Evolutionary conservation across 2,329 filamentous ascomycete species (phyloP), one percentile per base, ranked within the genome.

Genomic region (Penicillium sclerotiorum): DNA sequence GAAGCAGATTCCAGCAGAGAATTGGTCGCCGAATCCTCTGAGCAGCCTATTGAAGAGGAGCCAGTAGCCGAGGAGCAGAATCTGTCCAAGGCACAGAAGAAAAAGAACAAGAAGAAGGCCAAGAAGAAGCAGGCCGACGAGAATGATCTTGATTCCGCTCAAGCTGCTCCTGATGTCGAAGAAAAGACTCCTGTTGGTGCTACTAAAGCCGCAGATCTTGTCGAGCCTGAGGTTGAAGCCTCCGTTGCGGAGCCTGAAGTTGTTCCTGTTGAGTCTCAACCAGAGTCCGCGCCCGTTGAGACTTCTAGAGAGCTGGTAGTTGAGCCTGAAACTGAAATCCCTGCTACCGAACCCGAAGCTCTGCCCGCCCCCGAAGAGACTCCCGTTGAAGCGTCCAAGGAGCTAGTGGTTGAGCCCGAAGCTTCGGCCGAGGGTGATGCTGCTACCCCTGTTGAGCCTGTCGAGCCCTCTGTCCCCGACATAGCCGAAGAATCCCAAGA

Each of bases 81-180:
- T 22, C 23, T 30, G 5, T 30, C 43, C 12, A 46, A 38, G 22
- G 36, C 43, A 38, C 33, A 38, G 21, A 46, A 46, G 23, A 46
- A 46, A 36, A 36, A 36, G 33, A 46, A 46, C 15, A 36, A 36
- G n/a, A 46, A 46, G 15, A 46, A 39, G 33, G 21, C 33, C 9
- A 37, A 46, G 35, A 46, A 46, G 43, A 37, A 46, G 35, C 32
- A 36, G 12, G 43, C 33, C 9, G 33, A 37, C n/a, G 23, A 30
- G 22, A 38, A 8, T 12, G 33, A 43, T n/a, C 6, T 32, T 4
- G 13, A 27, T 22, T 30, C 27, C 7, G 40, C 21, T 17, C 45
- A 45, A 43, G 62, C 65, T 8, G 6, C 9, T 17, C 20, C 30
- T 20, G 8, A 28, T 8, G 52, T 52, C 11, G 53, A 58, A 18